Evolutionary conservation across 176 grass and related monocot species (phyloP).

Genomic region (Eragrostis nindensis): DNA sequence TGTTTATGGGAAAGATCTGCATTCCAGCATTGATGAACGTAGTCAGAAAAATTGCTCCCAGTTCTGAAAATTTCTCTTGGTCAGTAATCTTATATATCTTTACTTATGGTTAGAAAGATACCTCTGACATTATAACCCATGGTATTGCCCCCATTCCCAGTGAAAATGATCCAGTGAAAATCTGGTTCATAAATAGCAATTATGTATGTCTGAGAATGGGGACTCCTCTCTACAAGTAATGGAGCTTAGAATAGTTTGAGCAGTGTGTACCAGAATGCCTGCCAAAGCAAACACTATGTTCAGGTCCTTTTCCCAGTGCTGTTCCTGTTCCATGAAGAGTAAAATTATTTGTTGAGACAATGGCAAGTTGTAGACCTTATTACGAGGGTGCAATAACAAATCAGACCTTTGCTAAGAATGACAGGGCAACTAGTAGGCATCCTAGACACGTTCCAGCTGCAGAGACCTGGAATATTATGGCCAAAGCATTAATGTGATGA

Average conservation of each 20-base stretch:
- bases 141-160: constrained; percentile 87
- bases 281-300: constrained; percentile 58
- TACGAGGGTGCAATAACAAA: neutral
- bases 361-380: neutral
- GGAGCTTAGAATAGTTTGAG: neutral
- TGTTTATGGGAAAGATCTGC: constrained; percentile 87
- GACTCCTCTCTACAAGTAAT: neutral
- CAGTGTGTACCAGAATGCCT: constrained; percentile 67
- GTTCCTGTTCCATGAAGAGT: constrained; percentile 47
- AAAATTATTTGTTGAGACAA: neutral
- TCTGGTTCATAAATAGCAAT: constrained; percentile 34
- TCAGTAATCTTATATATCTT: constrained; percentile 3
- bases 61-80: constrained; percentile 1
- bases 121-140: constrained; percentile 98
- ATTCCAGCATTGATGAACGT: neutral
- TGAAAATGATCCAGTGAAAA: constrained; percentile 78
- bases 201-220: constrained; percentile 4
- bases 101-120: constrained; percentile 19
- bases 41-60: neutral
- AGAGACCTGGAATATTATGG: constrained; percentile 57
- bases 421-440: constrained; percentile 76
- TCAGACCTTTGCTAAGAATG: constrained; percentile 71
- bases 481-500: neutral
- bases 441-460: constrained; percentile 81
- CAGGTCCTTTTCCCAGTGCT: constrained; percentile 57